Conservation (phyloP, 2,329 filamentous ascomycete species). For the Pseudonectria foliicola region DNA sequence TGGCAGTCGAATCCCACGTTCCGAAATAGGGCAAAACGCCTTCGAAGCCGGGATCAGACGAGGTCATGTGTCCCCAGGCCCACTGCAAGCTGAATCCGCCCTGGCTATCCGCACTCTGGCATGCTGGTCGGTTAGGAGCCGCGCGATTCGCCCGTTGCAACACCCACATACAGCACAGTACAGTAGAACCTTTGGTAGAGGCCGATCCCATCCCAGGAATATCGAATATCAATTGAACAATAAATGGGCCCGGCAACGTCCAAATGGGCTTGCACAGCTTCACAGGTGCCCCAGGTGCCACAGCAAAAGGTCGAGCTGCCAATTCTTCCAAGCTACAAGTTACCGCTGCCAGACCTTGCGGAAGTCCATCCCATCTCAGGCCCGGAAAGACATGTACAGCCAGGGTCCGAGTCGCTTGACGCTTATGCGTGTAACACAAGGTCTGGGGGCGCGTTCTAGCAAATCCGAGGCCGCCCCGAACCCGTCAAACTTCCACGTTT, state of each 20-base stretch:
- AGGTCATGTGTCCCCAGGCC: conserved; percentile 21
- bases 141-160: conserved; percentile 10
- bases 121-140: conserved; percentile 14
- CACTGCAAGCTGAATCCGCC: conserved; percentile 11
- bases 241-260: too few species aligned
- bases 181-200: not conserved
- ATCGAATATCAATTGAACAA: too few species aligned
- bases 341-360: not conserved
- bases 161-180: too few species aligned
- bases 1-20: conserved; percentile 8
- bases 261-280: too few species aligned
- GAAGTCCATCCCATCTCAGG: conserved; percentile 4
- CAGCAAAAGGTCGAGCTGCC: too few species aligned
- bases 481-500: conserved; percentile 16
- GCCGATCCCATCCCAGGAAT: too few species aligned
- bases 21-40: conserved; percentile 19
- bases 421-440: conserved; percentile 14
- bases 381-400: conserved; percentile 6
- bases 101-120: conserved; percentile 10
- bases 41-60: conserved; percentile 13
- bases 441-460: conserved; percentile 5
- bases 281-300: too few species aligned
- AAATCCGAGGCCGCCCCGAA: conserved; percentile 4
- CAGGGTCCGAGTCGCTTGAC: conserved; percentile 10
- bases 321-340: too few species aligned